Percentiles rank a stretch among this genome's conserved stretches.
Evolutionary conservation across 768 basidiomycete genomes (phyloP).

Genomic region (Boletus eberwhitei): DNA sequence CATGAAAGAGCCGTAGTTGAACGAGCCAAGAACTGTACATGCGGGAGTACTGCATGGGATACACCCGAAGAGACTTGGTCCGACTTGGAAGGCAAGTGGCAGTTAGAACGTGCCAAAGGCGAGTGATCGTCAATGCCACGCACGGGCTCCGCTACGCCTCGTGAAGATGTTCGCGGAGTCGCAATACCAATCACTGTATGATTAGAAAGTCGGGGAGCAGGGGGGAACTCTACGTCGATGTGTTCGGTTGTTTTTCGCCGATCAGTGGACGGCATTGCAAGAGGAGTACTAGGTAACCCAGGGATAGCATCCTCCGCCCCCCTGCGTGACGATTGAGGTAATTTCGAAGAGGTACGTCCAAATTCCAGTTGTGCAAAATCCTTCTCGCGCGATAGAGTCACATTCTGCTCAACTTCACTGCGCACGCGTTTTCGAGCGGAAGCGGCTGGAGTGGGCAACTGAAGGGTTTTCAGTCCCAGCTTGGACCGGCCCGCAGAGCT

Average conservation of each 20-base stretch:
- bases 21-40: neutral
- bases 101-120: constrained; percentile 1
- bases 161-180: constrained; percentile 18
- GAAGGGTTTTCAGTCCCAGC: neutral
- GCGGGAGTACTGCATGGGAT: neutral
- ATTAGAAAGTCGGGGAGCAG: neutral
- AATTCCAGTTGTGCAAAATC: constrained; percentile 1
- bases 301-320: neutral
- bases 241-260: neutral
- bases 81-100: neutral
- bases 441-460: constrained; percentile 25
- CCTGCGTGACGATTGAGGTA: neutral
- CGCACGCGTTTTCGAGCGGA: constrained; percentile 18
- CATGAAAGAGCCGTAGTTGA: neutral
- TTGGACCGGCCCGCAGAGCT: constrained; percentile 2
- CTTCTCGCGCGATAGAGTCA: neutral
- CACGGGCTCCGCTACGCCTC: neutral
- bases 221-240: neutral
- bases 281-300: neutral
- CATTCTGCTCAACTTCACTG: neutral
- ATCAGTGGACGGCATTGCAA: constrained; percentile 9
- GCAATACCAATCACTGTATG: constrained; percentile 1
- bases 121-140: neutral
- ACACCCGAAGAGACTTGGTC: neutral
- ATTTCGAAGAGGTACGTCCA: neutral